A percentile compares a stretch with the other conserved stretches of the same genome.
phyloP scores from a whole-genome alignment of 164 flowering plant genomes.

The Annona squamosa region DNA sequence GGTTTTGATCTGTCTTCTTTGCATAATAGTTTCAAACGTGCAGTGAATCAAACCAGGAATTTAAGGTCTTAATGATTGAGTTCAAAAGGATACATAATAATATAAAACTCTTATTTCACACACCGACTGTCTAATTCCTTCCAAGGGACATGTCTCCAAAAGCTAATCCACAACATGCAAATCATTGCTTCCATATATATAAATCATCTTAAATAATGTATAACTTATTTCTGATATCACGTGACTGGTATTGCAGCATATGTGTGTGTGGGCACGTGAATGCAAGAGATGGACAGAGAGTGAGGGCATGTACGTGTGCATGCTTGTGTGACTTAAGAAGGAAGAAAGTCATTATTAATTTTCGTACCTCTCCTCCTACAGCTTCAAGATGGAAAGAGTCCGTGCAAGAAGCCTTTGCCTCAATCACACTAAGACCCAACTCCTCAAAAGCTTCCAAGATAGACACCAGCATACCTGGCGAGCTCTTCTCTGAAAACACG shows the following conservation, averaged over 20 bases:
- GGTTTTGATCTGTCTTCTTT: too few species aligned
- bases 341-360: not conserved
- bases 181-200: too few species aligned
- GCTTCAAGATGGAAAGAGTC: conserved; percentile 65
- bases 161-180: too few species aligned
- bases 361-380: conserved; percentile 61
- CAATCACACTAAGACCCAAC: conserved; percentile 61
- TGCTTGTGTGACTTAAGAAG: not conserved
- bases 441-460: conserved; percentile 75
- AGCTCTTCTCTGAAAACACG: conserved; percentile 44
- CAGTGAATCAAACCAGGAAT: too few species aligned
- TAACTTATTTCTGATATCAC: not conserved
- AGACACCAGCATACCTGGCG: conserved; percentile 63
- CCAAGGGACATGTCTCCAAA: too few species aligned
- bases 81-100: too few species aligned
- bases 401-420: conserved; percentile 70
- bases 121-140: too few species aligned
- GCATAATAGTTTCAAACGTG: too few species aligned
- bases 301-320: not conserved
- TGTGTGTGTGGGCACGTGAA: not conserved
- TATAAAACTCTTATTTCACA: too few species aligned
- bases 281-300: not conserved
- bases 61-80: too few species aligned
- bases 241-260: not conserved
- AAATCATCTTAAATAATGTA: not conserved